Percentiles rank a stretch among this genome's conserved stretches.
Conservation (phyloP, 208 protist species). For the Leishmania aethiopica region DNA sequence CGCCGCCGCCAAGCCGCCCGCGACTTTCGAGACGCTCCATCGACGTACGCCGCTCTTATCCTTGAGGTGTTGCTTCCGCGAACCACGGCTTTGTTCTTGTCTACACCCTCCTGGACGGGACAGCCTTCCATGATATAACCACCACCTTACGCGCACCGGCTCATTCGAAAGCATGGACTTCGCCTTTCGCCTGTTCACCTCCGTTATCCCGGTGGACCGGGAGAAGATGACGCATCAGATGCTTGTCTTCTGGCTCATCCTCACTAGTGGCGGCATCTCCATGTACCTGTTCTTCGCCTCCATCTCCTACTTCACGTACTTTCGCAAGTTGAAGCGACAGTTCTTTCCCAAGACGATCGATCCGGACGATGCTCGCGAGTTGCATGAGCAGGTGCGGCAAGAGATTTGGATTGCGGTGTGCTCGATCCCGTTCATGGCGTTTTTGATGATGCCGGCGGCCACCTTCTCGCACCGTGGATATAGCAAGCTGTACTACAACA, state of each 20-base stretch:
- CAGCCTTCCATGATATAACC: not conserved
- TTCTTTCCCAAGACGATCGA: slow-evolving; percentile 82
- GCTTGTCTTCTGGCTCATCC: slow-evolving; percentile 74
- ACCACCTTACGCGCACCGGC: not conserved
- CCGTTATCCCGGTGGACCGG: slow-evolving; percentile 61
- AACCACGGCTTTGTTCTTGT: not conserved
- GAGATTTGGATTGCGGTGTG: slow-evolving; percentile 79
- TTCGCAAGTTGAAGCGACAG: slow-evolving; percentile 42
- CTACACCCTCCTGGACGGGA: not conserved
- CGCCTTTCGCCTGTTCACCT: slow-evolving; percentile 63
- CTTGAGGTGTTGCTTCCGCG: not conserved
- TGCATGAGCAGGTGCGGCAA: slow-evolving; percentile 53
- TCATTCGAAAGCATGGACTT: slow-evolving; percentile 43
- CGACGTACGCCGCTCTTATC: not conserved
- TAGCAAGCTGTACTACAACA: slow-evolving; percentile 78
- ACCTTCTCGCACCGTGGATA: slow-evolving; percentile 76
- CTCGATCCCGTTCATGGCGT: slow-evolving; percentile 83
- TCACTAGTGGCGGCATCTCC: slow-evolving; percentile 60
- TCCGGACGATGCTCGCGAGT: slow-evolving; percentile 41
- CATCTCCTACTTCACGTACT: slow-evolving; percentile 65
- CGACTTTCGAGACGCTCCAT: not conserved
- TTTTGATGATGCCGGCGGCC: slow-evolving; percentile 76
- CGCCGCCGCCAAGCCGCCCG: not conserved
- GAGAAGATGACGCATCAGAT: slow-evolving; percentile 59
- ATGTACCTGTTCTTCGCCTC: slow-evolving; percentile 67